Percentiles rank a stretch among this genome's conserved stretches.
Conservation (phyloP, 805 yeast species). For the Saturnispora kantuleensis region DNA sequence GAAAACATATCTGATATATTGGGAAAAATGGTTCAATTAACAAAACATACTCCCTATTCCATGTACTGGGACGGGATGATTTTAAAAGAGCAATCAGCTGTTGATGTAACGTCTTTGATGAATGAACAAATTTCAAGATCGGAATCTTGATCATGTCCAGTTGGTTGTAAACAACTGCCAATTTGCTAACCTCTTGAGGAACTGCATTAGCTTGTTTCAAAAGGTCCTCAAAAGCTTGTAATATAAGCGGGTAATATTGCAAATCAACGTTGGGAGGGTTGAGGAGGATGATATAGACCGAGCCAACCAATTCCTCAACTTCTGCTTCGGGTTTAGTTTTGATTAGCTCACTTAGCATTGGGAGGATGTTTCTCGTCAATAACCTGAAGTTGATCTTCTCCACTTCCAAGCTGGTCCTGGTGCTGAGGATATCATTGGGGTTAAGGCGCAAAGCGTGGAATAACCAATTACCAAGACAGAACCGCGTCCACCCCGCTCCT, state of each 20-base stretch:
- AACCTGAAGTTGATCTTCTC: neutral
- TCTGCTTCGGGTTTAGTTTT: too few relatives aligned
- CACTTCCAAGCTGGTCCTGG: neutral
- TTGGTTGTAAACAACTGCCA: neutral
- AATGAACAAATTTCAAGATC: too few relatives aligned
- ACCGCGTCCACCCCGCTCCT: neutral
- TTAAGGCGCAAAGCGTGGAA: neutral
- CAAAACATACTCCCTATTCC: too few relatives aligned
- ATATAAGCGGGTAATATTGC: neutral
- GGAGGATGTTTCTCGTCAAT: neutral
- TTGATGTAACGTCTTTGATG: too few relatives aligned
- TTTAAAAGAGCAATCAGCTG: too few relatives aligned
- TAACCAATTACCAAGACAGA: neutral
- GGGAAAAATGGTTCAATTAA: neutral
- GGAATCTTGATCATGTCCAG: neutral
- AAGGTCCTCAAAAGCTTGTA: neutral
- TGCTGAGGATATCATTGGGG: neutral
- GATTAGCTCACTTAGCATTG: neutral
- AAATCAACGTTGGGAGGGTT: constrained; percentile 4
- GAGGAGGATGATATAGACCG: neutral
- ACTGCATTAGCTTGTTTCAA: neutral
- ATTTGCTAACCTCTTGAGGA: neutral
- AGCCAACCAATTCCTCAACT: too few relatives aligned
- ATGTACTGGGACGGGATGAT: too few relatives aligned
- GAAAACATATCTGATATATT: neutral